phyloP scores from a whole-genome alignment of 371 early-diverging fungal species.

The Blastocladiella emersonii region DNA sequence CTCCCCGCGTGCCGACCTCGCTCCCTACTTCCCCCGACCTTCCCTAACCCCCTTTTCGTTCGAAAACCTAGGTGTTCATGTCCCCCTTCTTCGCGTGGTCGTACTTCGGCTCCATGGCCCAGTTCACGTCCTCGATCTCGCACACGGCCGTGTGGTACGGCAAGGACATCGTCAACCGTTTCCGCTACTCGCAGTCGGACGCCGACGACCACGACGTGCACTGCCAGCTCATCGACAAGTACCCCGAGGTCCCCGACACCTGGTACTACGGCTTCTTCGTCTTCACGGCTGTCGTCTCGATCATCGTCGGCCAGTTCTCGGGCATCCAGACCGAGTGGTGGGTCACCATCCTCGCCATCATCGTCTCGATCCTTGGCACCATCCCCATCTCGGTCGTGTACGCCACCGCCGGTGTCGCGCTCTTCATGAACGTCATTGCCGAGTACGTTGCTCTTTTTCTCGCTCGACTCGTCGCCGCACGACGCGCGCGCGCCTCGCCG shows the following conservation, averaged over 20 bases:
- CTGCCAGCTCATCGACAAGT: conserved; percentile 26
- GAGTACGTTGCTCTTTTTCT: too few species aligned
- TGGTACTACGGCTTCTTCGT: conserved; percentile 54
- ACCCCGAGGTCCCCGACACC: conserved; percentile 33
- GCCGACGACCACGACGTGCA: conserved; percentile 35
- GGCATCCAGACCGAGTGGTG: background rate
- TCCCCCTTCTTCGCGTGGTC: background rate
- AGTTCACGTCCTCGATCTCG: background rate
- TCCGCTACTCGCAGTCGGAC: background rate
- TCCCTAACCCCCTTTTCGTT: too few species aligned
- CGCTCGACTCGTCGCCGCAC: too few species aligned
- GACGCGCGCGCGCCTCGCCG: too few species aligned
- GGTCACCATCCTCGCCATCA: conserved; percentile 38
- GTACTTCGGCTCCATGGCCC: background rate
- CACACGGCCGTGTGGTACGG: background rate
- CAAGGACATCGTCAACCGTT: background rate
- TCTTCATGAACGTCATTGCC: conserved; percentile 28
- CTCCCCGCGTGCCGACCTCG: too few species aligned
- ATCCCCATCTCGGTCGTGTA: conserved; percentile 66
- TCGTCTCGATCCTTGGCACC: conserved; percentile 37
- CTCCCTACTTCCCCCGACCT: too few species aligned
- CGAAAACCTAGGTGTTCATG: too few species aligned
- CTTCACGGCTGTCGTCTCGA: conserved; percentile 40
- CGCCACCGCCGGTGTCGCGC: conserved; percentile 47
- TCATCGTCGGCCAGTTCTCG: conserved; percentile 34